Evolutionary conservation across 2,329 filamentous ascomycete genomes (phyloP).

Genomic region (Sclerotinia nivalis): DNA sequence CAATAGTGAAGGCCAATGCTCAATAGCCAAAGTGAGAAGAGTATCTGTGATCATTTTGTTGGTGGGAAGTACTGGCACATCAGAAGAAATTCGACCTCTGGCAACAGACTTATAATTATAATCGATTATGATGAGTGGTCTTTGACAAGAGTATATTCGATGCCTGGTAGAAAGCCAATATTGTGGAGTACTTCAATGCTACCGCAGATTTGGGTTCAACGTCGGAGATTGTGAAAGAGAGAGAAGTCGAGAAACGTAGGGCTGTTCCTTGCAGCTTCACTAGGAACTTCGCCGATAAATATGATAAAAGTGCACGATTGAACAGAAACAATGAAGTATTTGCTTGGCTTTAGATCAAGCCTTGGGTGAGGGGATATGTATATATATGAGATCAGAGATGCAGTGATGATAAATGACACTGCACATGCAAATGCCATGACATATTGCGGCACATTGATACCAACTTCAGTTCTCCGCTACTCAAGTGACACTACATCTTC

Average conservation of each 20-base stretch:
- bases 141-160: background rate
- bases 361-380: background rate
- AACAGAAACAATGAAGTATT: background rate
- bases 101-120: background rate
- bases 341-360: too few relatives aligned
- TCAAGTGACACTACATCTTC: background rate
- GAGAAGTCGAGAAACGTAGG: background rate
- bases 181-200: background rate
- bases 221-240: too few relatives aligned
- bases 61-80: background rate
- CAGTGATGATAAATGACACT: background rate
- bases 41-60: constrained; percentile 19
- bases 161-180: background rate
- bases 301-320: too few relatives aligned
- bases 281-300: background rate
- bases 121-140: background rate
- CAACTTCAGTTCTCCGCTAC: background rate
- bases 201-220: background rate
- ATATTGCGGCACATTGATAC: background rate
- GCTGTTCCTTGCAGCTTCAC: background rate
- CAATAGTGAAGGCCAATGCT: constrained; percentile 48
- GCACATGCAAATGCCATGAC: background rate
- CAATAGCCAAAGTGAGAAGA: background rate
- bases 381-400: background rate
- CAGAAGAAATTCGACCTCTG: too few relatives aligned